These are phyloP conservation scores for Danielia reshetovae DNA, from an alignment of 805 yeast species.

Conservation along the genomic window DNA sequence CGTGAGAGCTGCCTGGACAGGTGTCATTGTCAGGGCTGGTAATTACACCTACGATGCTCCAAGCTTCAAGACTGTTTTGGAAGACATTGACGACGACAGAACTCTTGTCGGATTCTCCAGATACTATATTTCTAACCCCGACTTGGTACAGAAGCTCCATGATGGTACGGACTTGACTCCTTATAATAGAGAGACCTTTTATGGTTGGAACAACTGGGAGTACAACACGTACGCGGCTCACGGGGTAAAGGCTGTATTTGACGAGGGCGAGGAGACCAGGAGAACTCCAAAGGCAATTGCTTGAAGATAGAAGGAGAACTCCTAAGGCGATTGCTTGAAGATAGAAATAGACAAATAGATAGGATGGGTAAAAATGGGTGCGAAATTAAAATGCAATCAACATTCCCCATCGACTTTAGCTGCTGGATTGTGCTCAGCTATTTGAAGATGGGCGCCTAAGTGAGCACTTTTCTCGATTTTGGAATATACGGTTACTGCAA, in stretches of 20 bases:
- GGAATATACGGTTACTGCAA: no score
- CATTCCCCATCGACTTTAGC: no score
- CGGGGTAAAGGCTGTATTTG: neutral
- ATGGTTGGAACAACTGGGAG: slow-evolving; percentile 27
- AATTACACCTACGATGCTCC: slow-evolving; percentile 10
- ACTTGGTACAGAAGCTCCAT: slow-evolving; percentile 34
- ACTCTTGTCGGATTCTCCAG: slow-evolving; percentile 42
- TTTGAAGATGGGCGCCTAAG: no score
- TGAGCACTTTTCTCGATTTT: no score
- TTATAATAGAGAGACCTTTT: slow-evolving; percentile 40
- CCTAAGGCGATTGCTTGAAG: neutral
- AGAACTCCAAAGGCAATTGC: neutral
- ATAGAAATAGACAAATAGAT: no score
- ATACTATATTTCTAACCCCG: slow-evolving; percentile 43
- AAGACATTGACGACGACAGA: slow-evolving; percentile 27
- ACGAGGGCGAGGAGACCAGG: slow-evolving; percentile 1
- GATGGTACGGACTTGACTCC: slow-evolving; percentile 32
- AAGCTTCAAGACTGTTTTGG: slow-evolving; percentile 19
- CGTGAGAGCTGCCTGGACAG: slow-evolving; percentile 41
- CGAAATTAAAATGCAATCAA: no score
- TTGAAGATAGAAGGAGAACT: no score
- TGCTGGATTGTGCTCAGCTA: no score
- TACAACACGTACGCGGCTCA: slow-evolving; percentile 24
- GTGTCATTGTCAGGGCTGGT: slow-evolving; percentile 26
- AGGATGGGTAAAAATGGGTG: no score